Conservation (phyloP, 2,329 filamentous ascomycete genomes). For the Atkinsonella hypoxylon region DNA sequence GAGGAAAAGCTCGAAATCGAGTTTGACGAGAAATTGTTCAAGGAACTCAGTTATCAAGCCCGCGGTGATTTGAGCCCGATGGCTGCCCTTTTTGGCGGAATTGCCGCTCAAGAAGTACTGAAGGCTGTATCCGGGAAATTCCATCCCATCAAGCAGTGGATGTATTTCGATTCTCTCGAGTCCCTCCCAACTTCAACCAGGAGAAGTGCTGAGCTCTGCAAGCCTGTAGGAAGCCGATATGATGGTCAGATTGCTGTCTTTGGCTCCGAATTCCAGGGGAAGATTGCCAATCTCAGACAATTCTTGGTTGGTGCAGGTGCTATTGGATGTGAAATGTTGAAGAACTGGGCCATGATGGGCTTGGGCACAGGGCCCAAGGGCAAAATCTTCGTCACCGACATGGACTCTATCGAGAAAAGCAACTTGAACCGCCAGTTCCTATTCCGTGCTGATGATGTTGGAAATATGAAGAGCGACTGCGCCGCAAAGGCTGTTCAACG, state of each 20-base stretch:
- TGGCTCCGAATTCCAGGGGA: conserved; percentile 85
- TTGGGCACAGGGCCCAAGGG: conserved; percentile 79
- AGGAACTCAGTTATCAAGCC: conserved; percentile 90
- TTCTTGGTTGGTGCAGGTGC: conserved; percentile 95
- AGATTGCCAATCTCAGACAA: conserved; percentile 78
- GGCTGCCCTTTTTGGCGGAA: conserved; percentile 89
- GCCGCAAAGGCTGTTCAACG: conserved; percentile 78
- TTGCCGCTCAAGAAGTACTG: conserved; percentile 86
- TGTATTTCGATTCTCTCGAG: conserved; percentile 98
- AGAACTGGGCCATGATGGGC: conserved; percentile 99
- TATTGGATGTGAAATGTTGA: conserved; percentile 97
- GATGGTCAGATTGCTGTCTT: conserved; percentile 97
- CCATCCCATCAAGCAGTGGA: conserved; percentile 85
- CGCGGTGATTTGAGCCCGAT: conserved; percentile 82
- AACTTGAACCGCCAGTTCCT: conserved; percentile 96
- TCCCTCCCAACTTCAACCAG: conserved; percentile 66
- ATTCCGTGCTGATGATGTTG: conserved; percentile 88
- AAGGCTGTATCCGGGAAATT: conserved; percentile 98
- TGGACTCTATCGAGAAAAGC: conserved; percentile 98
- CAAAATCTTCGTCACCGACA: conserved; percentile 87
- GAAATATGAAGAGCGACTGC: conserved; percentile 91
- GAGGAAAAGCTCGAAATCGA: conserved; percentile 58
- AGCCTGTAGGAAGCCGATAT: conserved; percentile 74
- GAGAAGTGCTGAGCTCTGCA: conserved; percentile 78
- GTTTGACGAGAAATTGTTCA: conserved; percentile 82